These are phyloP conservation scores for Trypanosoma boissoni DNA, from an alignment of 208 protist species.

Conservation along the genomic window DNA sequence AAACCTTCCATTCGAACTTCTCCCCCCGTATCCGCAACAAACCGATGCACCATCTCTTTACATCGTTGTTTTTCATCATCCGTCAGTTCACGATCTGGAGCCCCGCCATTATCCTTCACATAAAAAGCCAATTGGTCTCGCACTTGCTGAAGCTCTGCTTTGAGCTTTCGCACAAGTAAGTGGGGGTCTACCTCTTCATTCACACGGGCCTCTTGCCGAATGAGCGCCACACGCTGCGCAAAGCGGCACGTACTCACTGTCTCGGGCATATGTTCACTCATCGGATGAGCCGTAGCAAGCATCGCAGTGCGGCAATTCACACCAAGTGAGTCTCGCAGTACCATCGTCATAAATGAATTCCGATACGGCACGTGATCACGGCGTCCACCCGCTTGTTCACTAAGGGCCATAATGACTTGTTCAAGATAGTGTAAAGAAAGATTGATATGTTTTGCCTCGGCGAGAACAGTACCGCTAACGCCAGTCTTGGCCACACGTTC, in stretches of 20 bases:
- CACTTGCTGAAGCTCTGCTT: slow-evolving; percentile 81
- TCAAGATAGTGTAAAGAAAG: slow-evolving; percentile 84
- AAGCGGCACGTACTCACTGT: slow-evolving; percentile 90
- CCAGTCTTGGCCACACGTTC: slow-evolving; percentile 88
- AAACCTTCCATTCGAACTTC: slow-evolving; percentile 67
- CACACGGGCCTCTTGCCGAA: slow-evolving; percentile 80
- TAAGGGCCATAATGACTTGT: slow-evolving; percentile 85
- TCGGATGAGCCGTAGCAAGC: slow-evolving; percentile 84
- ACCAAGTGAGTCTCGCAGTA: slow-evolving; percentile 90
- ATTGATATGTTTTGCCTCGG: slow-evolving; percentile 92
- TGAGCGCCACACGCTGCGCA: slow-evolving; percentile 88
- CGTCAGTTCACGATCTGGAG: slow-evolving; percentile 51
- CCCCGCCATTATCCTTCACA: slow-evolving; percentile 39
- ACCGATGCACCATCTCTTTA: slow-evolving; percentile 59
- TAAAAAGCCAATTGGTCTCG: slow-evolving; percentile 87
- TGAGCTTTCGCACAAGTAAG: slow-evolving; percentile 87
- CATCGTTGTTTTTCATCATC: slow-evolving; percentile 76
- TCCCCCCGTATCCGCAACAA: slow-evolving; percentile 36
- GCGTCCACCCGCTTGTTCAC: slow-evolving; percentile 68
- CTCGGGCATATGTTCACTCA: slow-evolving; percentile 57
- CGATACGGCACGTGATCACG: slow-evolving; percentile 94
- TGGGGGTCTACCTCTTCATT: slow-evolving; percentile 91
- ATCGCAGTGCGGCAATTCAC: slow-evolving; percentile 96
- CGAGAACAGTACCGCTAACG: slow-evolving; percentile 62
- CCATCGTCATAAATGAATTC: slow-evolving; percentile 94